These are phyloP conservation scores for Eucalyptus albens DNA, from an alignment of 345 rosid species.

Conservation along the genomic window DNA sequence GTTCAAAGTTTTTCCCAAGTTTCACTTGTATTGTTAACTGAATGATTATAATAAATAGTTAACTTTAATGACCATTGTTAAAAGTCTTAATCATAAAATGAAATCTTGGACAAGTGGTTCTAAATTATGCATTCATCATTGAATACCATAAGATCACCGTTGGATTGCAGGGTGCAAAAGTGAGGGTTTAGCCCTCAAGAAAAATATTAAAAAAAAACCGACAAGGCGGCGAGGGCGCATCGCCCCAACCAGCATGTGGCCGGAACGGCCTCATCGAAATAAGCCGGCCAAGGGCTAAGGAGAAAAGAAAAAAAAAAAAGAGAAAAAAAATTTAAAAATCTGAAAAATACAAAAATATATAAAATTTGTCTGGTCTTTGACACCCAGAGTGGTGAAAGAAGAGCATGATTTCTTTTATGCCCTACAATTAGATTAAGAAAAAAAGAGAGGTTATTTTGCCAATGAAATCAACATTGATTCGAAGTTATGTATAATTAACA, in stretches of 20 bases:
- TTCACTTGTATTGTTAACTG: rapidly evolving
- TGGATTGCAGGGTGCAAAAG: too few species aligned
- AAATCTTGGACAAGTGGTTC: rapidly evolving
- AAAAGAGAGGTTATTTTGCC: rapidly evolving
- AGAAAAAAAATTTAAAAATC: too few species aligned
- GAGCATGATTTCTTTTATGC: rapidly evolving
- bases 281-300: too few species aligned
- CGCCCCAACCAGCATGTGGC: too few species aligned
- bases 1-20: rapidly evolving
- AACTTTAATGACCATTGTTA: rapidly evolving
- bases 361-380: too few species aligned
- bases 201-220: too few species aligned
- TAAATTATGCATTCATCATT: rapidly evolving
- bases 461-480: not conserved
- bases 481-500: not conserved
- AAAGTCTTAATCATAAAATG: too few species aligned
- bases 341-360: too few species aligned
- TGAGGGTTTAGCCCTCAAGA: too few species aligned
- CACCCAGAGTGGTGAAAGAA: not conserved
- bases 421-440: not conserved
- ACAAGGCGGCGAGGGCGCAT: too few species aligned
- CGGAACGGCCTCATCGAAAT: too few species aligned
- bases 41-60: rapidly evolving
- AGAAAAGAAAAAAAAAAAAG: too few species aligned
- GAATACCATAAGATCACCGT: rapidly evolving